These are phyloP conservation scores for Aspergillus pseudoterreus DNA, from an alignment of 2,329 filamentous ascomycete genomes.

Conservation along the genomic window DNA sequence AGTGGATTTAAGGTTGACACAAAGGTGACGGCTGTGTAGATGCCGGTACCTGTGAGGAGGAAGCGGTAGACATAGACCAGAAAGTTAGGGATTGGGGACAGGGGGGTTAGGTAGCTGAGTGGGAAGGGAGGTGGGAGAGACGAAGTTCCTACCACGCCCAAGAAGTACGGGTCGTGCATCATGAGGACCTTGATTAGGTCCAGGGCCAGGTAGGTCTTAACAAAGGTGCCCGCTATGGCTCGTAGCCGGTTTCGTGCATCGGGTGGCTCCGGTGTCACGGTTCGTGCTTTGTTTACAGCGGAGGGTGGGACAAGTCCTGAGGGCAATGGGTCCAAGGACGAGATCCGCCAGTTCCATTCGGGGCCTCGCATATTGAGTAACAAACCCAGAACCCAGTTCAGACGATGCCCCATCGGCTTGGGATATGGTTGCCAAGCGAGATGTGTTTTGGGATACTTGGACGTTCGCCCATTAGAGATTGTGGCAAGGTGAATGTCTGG, in stretches of 20 bases:
- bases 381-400: slow-evolving; percentile 57
- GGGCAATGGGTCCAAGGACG: slow-evolving; percentile 40
- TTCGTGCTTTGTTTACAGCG: slow-evolving; percentile 4
- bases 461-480: neutral
- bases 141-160: slow-evolving; percentile 50
- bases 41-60: slow-evolving; percentile 51
- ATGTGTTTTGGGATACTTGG: too few relatives aligned
- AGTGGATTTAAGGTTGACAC: slow-evolving; percentile 61
- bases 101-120: slow-evolving; percentile 32
- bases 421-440: slow-evolving; percentile 56
- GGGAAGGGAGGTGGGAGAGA: slow-evolving; percentile 40
- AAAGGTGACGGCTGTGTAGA: slow-evolving; percentile 59
- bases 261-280: slow-evolving; percentile 7
- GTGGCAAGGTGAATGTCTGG: neutral
- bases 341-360: slow-evolving; percentile 58
- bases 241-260: slow-evolving; percentile 47
- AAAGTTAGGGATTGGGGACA: slow-evolving; percentile 27
- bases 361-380: slow-evolving; percentile 57
- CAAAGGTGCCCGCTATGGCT: slow-evolving; percentile 44
- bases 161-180: slow-evolving; percentile 76
- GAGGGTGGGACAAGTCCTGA: slow-evolving; percentile 23
- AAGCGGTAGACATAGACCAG: slow-evolving; percentile 56
- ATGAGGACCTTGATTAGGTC: slow-evolving; percentile 68
- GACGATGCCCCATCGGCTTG: slow-evolving; percentile 46
- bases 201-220: slow-evolving; percentile 61